Percentiles rank a stretch among this genome's conserved stretches.
These are phyloP conservation scores for Tieghemostelium lacteum DNA, from an alignment of 78 protist genomes.

Conservation along the genomic window DNA sequence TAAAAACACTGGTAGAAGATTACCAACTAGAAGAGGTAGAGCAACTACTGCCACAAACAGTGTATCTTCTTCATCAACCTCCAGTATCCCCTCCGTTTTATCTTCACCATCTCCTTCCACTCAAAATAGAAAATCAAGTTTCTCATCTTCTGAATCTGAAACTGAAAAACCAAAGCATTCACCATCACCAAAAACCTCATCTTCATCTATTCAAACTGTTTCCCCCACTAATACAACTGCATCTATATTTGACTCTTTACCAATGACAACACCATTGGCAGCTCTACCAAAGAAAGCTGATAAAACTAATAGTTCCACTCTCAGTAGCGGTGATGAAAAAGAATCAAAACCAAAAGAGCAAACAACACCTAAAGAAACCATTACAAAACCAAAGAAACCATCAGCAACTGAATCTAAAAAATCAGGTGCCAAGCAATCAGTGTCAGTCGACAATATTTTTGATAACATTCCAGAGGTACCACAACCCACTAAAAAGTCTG, in stretches of 20 bases:
- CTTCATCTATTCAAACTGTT: not conserved
- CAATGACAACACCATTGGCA: not conserved
- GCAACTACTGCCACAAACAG: not conserved
- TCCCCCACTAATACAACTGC: not conserved
- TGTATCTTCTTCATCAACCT: not conserved
- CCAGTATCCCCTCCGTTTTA: not conserved
- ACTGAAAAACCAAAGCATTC: not conserved
- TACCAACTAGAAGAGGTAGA: slow-evolving; percentile 49
- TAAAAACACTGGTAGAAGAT: slow-evolving; percentile 68
- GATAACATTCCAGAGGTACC: slow-evolving; percentile 42
- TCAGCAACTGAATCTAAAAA: not conserved
- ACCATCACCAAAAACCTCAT: not conserved
- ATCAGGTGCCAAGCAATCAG: too few relatives aligned
- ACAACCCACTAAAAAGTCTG: not conserved
- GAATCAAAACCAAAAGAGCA: slow-evolving; percentile 12
- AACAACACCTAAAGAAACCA: not conserved
- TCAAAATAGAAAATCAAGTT: too few relatives aligned
- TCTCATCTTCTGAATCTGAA: slow-evolving; percentile 14
- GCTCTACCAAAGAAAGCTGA: not conserved
- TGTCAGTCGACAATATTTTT: slow-evolving; percentile 42
- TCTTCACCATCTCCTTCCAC: slow-evolving; percentile 2
- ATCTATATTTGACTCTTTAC: slow-evolving; percentile 41
- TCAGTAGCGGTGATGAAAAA: not conserved
- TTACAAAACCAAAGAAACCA: slow-evolving; percentile 16
- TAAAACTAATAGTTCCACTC: not conserved